Evolutionary conservation across 352 stramenopile species (phyloP), one percentile per base, ranked within the genome.

Genomic region (Phytophthora ramorum): DNA sequence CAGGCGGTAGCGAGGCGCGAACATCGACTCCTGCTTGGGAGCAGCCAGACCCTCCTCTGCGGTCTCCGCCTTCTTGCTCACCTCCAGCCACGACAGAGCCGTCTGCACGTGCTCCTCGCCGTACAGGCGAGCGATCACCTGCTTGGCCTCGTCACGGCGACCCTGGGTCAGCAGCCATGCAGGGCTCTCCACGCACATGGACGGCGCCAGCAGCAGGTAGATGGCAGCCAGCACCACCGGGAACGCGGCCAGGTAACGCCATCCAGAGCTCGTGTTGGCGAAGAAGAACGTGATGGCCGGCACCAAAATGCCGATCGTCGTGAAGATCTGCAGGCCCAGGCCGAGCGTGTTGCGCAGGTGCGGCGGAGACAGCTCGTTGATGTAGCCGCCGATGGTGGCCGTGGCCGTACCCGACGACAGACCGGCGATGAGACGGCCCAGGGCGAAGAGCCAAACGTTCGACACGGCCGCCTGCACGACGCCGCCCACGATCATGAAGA

Each of bases 141-240:
- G n/a, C n/a, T n/a, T n/a, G n/a, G n/a, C 64, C 41, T 73, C 57
- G 63, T 50, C 68, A 70, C 40, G 83, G 20, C 63, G 61, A 40
- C 58, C 61, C 47, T 80, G 66, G 19, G 22, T 65, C 24, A 83
- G 61, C 50, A 83, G 66, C 76, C 76, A 85, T 17, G 69, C 65
- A n/a, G 76, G 76, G 35, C 62, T 79, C 43, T 85, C 57, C 17
- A 72, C 50, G 20, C 50, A 66, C 44, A 71, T 47, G 17, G 56
- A 55, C 35, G 56, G 63, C 13, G 63, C 57, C 14, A 71, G 28
- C 0, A 71, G 37, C 49, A 71, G 26, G 50, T 66, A 71, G 19
- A 71, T 53, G 26, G 12, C 43, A n/a, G 43, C 57, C 34, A 71
- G 45, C 0, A 71, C 37, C 5, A 66, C 44, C 14, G 55, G 63